Conservation (phyloP, 2,329 filamentous ascomycete species). For the Sporothrix phasma region DNA sequence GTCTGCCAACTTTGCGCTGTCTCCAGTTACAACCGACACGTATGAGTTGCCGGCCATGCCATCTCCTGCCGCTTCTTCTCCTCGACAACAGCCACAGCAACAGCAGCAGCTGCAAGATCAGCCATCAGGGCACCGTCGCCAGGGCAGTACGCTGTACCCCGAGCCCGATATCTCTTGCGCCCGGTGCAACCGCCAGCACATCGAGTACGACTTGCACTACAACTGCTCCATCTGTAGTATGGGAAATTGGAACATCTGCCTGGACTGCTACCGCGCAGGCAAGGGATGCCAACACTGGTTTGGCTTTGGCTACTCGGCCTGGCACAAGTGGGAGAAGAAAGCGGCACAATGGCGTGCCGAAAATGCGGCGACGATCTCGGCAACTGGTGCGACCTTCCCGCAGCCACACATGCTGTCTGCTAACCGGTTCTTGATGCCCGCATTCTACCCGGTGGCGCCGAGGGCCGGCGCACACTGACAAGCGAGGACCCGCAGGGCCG, state of each 20-base stretch:
- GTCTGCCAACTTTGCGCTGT: slow-evolving; percentile 8
- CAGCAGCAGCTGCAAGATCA: background rate
- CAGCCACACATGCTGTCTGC: slow-evolving; percentile 49
- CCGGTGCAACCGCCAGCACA: slow-evolving; percentile 57
- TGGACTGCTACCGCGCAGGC: slow-evolving; percentile 66
- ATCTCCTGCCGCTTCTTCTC: background rate
- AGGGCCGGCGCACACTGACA: slow-evolving; percentile 49
- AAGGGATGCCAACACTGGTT: slow-evolving; percentile 80
- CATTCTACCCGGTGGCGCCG: slow-evolving; percentile 39
- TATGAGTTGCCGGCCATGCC: slow-evolving; percentile 7
- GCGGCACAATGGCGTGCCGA: slow-evolving; percentile 20
- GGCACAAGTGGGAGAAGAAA: slow-evolving; percentile 53
- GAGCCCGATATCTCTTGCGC: slow-evolving; percentile 69
- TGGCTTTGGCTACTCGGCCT: slow-evolving; percentile 69
- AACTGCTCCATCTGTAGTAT: slow-evolving; percentile 62
- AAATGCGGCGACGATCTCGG: slow-evolving; percentile 25
- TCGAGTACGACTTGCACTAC: slow-evolving; percentile 81
- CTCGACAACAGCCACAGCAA: background rate
- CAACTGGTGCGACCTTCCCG: slow-evolving; percentile 21
- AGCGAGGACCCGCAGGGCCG: slow-evolving; percentile 57
- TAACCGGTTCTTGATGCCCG: slow-evolving; percentile 46
- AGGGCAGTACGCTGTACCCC: slow-evolving; percentile 39
- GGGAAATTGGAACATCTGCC: slow-evolving; percentile 69
- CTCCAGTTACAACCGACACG: slow-evolving; percentile 11
- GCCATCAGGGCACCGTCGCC: slow-evolving; percentile 14